Conservation (phyloP, 164 flowering plant genomes). For the Warburgia ugandensis region DNA sequence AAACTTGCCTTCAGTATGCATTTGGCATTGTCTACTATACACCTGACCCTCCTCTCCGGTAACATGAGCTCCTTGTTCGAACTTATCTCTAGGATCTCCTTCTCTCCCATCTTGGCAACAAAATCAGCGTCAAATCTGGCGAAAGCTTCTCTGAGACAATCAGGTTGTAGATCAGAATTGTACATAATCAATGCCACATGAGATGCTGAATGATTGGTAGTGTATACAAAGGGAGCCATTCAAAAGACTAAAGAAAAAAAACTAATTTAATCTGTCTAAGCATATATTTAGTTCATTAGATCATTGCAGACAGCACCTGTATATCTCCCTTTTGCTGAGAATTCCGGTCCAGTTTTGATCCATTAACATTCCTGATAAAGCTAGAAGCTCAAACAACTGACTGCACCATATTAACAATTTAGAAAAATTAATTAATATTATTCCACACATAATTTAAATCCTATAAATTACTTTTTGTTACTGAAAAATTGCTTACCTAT, state of each 20-base stretch:
- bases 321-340: constrained; percentile 43
- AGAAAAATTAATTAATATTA: too few relatives aligned
- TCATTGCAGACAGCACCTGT: too few relatives aligned
- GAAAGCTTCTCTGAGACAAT: constrained; percentile 70
- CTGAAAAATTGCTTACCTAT: constrained; percentile 50
- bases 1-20: constrained; percentile 59
- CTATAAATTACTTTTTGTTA: too few relatives aligned
- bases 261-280: too few relatives aligned
- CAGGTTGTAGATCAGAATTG: not conserved
- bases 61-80: constrained; percentile 51
- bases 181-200: not conserved
- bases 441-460: not conserved
- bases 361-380: constrained; percentile 82
- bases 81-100: constrained; percentile 49
- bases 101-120: constrained; percentile 73
- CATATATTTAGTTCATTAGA: too few relatives aligned
- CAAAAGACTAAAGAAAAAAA: too few relatives aligned
- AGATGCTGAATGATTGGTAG: too few relatives aligned
- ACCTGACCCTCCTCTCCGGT: constrained; percentile 64
- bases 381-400: constrained; percentile 74
- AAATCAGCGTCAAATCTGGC: constrained; percentile 44
- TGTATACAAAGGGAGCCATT: too few relatives aligned
- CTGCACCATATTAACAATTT: too few relatives aligned
- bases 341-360: constrained; percentile 84
- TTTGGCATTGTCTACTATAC: constrained; percentile 83